These are phyloP conservation scores for Pneumocystis sp. DNA, from an alignment of 1,139 yeast genomes.

Conservation along the genomic window DNA sequence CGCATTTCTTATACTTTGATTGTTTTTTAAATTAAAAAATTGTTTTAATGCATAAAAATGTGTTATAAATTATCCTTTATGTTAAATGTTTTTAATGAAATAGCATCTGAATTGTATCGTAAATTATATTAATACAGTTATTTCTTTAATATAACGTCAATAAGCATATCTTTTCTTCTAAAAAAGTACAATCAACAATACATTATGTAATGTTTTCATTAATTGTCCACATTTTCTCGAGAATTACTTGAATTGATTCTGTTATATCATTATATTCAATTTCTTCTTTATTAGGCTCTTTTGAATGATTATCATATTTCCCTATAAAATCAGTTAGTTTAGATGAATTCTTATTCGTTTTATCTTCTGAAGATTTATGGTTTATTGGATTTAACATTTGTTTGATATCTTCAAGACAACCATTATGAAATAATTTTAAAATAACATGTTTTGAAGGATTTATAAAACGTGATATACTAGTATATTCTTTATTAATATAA, in stretches of 20 bases:
- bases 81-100: background rate
- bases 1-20: too few relatives aligned
- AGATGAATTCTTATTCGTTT: background rate
- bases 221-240: background rate
- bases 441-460: background rate
- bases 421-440: background rate
- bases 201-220: background rate
- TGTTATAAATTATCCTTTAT: background rate
- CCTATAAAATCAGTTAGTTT: background rate
- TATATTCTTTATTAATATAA: background rate
- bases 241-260: background rate
- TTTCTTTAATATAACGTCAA: background rate
- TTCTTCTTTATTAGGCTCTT: background rate
- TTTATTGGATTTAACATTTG: background rate
- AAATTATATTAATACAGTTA: background rate
- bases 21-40: too few relatives aligned
- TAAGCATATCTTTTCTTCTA: background rate
- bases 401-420: background rate
- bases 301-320: background rate
- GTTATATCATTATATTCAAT: background rate
- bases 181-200: background rate
- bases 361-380: background rate
- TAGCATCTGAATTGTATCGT: background rate
- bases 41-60: background rate
- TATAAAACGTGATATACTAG: background rate